Conservation (phyloP, 1,284 basidiomycete genomes). For the Microbotryum saponariae region DNA sequence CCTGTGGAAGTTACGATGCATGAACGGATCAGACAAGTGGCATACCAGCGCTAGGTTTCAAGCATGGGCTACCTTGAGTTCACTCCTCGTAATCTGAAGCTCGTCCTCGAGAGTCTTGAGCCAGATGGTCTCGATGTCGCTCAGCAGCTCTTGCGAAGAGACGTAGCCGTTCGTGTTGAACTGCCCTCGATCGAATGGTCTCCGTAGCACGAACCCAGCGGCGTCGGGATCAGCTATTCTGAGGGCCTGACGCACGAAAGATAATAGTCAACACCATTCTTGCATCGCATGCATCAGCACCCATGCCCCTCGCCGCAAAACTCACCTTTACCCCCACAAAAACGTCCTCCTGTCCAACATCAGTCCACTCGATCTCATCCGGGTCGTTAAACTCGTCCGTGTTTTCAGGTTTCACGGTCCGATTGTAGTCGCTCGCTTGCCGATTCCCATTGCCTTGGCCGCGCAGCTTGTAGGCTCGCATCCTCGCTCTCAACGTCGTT, state of each 20-base stretch:
- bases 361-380: slow-evolving; percentile 70
- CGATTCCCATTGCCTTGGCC: slow-evolving; percentile 68
- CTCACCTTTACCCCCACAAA: slow-evolving; percentile 64
- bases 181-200: slow-evolving; percentile 65
- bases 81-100: slow-evolving; percentile 52
- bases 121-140: slow-evolving; percentile 69
- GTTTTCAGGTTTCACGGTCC: slow-evolving; percentile 56
- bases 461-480: slow-evolving; percentile 79
- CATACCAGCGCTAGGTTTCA: neutral
- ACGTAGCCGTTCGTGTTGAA: slow-evolving; percentile 74
- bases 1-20: slow-evolving; percentile 45
- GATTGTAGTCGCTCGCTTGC: slow-evolving; percentile 54
- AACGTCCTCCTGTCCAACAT: slow-evolving; percentile 45
- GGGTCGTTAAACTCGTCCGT: slow-evolving; percentile 74
- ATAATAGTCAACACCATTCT: neutral
- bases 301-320: neutral
- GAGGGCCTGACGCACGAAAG: slow-evolving; percentile 52
- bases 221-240: slow-evolving; percentile 59
- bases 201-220: slow-evolving; percentile 61
- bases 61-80: slow-evolving; percentile 53
- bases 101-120: slow-evolving; percentile 55
- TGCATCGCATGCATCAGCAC: neutral
- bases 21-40: neutral
- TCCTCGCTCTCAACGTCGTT: slow-evolving; percentile 66
- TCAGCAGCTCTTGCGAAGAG: slow-evolving; percentile 58